Evolutionary conservation across 2,329 filamentous ascomycete genomes (phyloP), one percentile per base, ranked within the genome.

Genomic region (Aspergillus costaricaensis): DNA sequence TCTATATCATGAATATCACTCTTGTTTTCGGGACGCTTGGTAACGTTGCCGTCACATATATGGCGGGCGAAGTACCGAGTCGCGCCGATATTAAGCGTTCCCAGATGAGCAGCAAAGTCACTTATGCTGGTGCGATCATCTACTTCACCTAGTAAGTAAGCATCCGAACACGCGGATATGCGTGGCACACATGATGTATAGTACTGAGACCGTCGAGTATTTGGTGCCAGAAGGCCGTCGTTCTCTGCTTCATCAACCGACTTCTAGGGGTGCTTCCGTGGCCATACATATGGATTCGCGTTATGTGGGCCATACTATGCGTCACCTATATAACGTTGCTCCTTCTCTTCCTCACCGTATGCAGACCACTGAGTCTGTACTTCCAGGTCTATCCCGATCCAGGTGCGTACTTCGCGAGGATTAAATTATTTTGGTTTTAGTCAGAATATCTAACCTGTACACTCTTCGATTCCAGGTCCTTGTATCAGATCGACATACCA

Each of bases 221-320:
- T 19, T 64, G 62, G 62, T 44, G 55, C 4, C 62, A 64, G 32
- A 64, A 64, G 36, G 30, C 41, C 2, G 30, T 62, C 8, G 60
- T 62, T 17, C 43, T 64, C 12, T 52, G 62, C 5, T 58, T 64
- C 10, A 60, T 61, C 19, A 48, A 59, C 2, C 60, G 62, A 12
- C 44, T 64, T 5, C 55, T 64, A 1, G 32, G 48, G 4, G 55
- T 60, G n/a, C 62, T 64, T 3, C 55, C 55, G 1, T 41, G 55
- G 48, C 60, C 60, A 4, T 55, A 62, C 38, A 60, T 59, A n/a
- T 56, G 62, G 10, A 55, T 64, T 30, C 62, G 58, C 19, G 21
- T 51, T 3, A 60, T 44, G 23, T 64, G 60, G 60, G 23, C 27
- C 9, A 39, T 62, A 2, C 41, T 64, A 7, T 2, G 60, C 2